Conservation (phyloP, 345 rosid species). For the Arabidopsis thaliana region DNA sequence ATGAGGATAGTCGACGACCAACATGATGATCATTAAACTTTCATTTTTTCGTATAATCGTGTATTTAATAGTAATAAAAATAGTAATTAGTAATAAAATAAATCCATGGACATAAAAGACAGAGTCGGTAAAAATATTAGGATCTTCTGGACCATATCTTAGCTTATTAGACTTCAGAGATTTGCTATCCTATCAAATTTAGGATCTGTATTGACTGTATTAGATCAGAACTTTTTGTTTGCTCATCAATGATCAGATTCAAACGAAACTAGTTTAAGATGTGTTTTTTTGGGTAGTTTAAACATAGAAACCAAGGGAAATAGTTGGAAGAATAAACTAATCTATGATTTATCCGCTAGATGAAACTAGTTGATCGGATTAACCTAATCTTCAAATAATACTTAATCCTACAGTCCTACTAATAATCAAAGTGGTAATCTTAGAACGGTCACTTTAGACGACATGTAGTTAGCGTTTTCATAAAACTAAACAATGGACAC, state of each 20-base stretch:
- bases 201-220: too few relatives aligned
- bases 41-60: neutral
- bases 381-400: neutral
- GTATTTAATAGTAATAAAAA: neutral
- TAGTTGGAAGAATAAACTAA: neutral
- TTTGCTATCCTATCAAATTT: too few relatives aligned
- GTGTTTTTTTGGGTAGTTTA: neutral
- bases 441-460: conserved; percentile 23
- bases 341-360: neutral
- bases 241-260: too few relatives aligned
- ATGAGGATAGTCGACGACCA: conserved; percentile 24
- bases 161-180: too few relatives aligned
- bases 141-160: too few relatives aligned
- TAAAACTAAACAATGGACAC: conserved; percentile 19
- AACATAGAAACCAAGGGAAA: neutral
- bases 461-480: conserved; percentile 13
- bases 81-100: neutral
- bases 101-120: too few relatives aligned
- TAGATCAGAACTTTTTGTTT: too few relatives aligned
- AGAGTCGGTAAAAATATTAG: too few relatives aligned
- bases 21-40: neutral
- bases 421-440: neutral
- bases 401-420: neutral
- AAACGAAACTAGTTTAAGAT: neutral
- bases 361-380: neutral